phyloP scores from a whole-genome alignment of 1,284 basidiomycete genomes.

The Fistulinella cinereoalba region DNA sequence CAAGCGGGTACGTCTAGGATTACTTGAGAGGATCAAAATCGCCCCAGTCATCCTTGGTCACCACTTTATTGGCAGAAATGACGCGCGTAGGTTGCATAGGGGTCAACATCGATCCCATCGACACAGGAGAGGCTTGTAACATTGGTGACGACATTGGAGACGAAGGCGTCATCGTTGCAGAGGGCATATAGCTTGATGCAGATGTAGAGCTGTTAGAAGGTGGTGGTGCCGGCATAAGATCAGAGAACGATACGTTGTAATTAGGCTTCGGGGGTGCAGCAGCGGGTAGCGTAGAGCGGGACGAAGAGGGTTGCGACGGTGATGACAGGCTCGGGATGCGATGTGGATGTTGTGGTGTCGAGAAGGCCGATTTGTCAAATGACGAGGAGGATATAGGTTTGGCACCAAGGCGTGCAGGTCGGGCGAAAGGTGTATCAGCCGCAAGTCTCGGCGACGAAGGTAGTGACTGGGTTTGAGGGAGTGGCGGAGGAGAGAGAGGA shows the following conservation, averaged over 20 bases:
- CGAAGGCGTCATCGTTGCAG: constrained; percentile 17
- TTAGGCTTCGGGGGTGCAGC: constrained; percentile 43
- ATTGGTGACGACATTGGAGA: constrained; percentile 36
- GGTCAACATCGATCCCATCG: constrained; percentile 52
- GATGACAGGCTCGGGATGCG: constrained; percentile 18
- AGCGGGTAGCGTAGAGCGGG: constrained; percentile 11
- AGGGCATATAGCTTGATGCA: constrained; percentile 14
- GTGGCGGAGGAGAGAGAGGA: constrained; percentile 19
- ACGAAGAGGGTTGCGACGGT: constrained; percentile 15
- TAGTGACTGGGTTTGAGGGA: constrained; percentile 36
- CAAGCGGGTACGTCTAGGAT: constrained; percentile 10
- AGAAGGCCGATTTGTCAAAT: constrained; percentile 36
- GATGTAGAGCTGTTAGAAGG: constrained; percentile 13
- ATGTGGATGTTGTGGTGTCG: constrained; percentile 20
- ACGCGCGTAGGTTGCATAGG: constrained; percentile 53
- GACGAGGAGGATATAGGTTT: constrained; percentile 37
- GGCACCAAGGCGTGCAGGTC: constrained; percentile 41
- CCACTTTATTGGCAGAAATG: constrained; percentile 43
- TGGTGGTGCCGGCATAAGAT: constrained; percentile 16
- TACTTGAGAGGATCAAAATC: constrained; percentile 68
- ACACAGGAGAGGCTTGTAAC: constrained; percentile 36
- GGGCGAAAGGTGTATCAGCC: constrained; percentile 26
- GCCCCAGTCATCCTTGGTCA: constrained; percentile 64
- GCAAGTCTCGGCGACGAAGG: constrained; percentile 40
- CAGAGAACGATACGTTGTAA: constrained; percentile 48